Evolutionary conservation across 768 basidiomycete species (phyloP).

Genomic region (Boletus sp.): DNA sequence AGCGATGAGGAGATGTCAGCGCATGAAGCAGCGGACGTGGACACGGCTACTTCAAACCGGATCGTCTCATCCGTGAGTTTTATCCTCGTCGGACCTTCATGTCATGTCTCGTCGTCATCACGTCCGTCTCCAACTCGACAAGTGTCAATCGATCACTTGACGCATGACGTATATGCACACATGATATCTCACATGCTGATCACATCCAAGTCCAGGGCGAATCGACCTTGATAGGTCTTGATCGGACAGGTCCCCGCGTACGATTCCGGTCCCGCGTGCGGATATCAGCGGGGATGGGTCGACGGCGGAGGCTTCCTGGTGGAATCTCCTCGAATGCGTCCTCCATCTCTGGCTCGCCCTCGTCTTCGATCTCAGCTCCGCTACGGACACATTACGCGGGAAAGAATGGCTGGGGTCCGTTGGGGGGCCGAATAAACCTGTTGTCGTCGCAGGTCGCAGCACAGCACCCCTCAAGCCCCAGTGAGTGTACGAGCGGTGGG

Average conservation of each 20-base stretch:
- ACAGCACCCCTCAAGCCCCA: neutral
- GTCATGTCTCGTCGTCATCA: neutral
- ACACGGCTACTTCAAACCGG: neutral
- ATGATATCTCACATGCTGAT: neutral
- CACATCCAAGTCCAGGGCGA: slow-evolving; percentile 15
- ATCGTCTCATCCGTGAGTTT: slow-evolving; percentile 16
- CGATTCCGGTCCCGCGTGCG: slow-evolving; percentile 76
- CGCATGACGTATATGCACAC: neutral
- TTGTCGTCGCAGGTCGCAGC: slow-evolving; percentile 15
- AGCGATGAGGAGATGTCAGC: slow-evolving; percentile 5
- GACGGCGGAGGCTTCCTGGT: slow-evolving; percentile 37
- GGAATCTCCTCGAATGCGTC: slow-evolving; percentile 28
- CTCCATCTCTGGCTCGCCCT: slow-evolving; percentile 60
- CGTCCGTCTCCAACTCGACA: neutral
- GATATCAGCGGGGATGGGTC: slow-evolving; percentile 67
- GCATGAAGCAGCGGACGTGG: neutral
- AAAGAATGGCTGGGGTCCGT: slow-evolving; percentile 56
- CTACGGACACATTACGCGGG: slow-evolving; percentile 59
- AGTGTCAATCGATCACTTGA: neutral
- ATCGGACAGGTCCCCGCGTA: slow-evolving; percentile 37
- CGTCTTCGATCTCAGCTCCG: slow-evolving; percentile 82
- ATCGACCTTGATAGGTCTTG: slow-evolving; percentile 1
- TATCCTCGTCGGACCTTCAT: neutral
- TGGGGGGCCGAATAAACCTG: slow-evolving; percentile 54
- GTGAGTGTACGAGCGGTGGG: neutral